These are phyloP conservation scores for Trichoderma polysporum DNA, from an alignment of 2,329 filamentous ascomycete species.

Conservation along the genomic window DNA sequence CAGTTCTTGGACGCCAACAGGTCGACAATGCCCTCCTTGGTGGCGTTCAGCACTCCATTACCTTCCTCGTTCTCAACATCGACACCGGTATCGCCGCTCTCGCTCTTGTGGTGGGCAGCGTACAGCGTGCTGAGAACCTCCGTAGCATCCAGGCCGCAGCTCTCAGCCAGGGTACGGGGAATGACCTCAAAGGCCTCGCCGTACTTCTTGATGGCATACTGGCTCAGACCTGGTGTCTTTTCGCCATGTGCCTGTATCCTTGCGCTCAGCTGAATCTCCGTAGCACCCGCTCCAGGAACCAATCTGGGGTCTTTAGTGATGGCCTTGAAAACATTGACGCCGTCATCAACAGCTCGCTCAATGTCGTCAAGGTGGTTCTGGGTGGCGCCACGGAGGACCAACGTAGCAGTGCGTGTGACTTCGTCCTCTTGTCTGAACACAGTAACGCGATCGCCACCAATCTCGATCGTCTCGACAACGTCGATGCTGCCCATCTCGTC, in stretches of 20 bases:
- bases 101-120: constrained; percentile 85
- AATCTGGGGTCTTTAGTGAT: constrained; percentile 91
- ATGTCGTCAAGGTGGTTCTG: constrained; percentile 98
- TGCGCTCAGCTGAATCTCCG: constrained; percentile 91
- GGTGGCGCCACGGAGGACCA: constrained; percentile 91
- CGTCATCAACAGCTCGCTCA: constrained; percentile 94
- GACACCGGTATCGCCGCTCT: constrained; percentile 87
- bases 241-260: constrained; percentile 87
- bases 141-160: constrained; percentile 93
- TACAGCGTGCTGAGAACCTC: constrained; percentile 91
- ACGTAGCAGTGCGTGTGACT: constrained; percentile 85
- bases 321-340: constrained; percentile 97
- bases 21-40: constrained; percentile 86
- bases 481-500: constrained; percentile 97
- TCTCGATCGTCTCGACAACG: constrained; percentile 94
- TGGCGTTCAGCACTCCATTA: constrained; percentile 79
- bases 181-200: constrained; percentile 98
- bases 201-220: constrained; percentile 97
- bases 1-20: constrained; percentile 89
- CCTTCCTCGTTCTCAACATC: constrained; percentile 81
- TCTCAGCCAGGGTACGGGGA: constrained; percentile 89
- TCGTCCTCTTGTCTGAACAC: constrained; percentile 97
- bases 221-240: constrained; percentile 86
- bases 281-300: constrained; percentile 90
- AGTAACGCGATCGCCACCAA: constrained; percentile 95